Percentiles rank a stretch among this genome's conserved stretches.
phyloP scores from a whole-genome alignment of 1,284 basidiomycete species.

The Vanrija sp. region DNA sequence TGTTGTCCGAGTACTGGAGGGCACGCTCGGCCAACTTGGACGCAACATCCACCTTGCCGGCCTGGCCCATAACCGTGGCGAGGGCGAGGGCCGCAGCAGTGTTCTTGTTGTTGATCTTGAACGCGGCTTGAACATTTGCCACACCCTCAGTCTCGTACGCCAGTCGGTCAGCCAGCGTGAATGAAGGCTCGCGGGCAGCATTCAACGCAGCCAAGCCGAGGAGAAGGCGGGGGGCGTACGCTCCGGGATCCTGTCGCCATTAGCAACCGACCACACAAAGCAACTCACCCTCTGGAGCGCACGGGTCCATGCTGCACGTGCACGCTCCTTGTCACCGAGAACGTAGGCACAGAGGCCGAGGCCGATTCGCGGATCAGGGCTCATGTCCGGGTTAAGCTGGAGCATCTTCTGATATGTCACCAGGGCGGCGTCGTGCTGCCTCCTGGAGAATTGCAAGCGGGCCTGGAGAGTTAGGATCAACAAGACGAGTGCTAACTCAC shows the following conservation, averaged over 20 bases:
- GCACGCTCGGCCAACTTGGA: constrained; percentile 87
- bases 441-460: constrained; percentile 72
- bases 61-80: constrained; percentile 30
- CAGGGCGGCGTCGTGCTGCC: constrained; percentile 72
- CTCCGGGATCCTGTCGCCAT: constrained; percentile 62
- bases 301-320: constrained; percentile 80
- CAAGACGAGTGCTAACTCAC: too few species aligned
- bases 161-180: constrained; percentile 45
- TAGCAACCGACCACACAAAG: background rate
- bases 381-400: constrained; percentile 66
- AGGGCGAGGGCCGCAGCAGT: constrained; percentile 36
- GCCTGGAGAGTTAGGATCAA: constrained; percentile 54
- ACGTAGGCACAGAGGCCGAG: constrained; percentile 89
- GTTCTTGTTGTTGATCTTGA: constrained; percentile 42
- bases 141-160: constrained; percentile 33
- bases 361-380: constrained; percentile 86
- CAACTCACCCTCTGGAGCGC: constrained; percentile 73
- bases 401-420: constrained; percentile 80
- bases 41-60: constrained; percentile 56
- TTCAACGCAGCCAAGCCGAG: constrained; percentile 82
- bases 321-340: constrained; percentile 71
- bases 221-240: constrained; percentile 71
- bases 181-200: constrained; percentile 62
- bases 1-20: constrained; percentile 84
- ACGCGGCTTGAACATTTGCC: constrained; percentile 31